Evolutionary conservation across 257 asterid species (phyloP).

Genomic region (Salvia rosmarinus): DNA sequence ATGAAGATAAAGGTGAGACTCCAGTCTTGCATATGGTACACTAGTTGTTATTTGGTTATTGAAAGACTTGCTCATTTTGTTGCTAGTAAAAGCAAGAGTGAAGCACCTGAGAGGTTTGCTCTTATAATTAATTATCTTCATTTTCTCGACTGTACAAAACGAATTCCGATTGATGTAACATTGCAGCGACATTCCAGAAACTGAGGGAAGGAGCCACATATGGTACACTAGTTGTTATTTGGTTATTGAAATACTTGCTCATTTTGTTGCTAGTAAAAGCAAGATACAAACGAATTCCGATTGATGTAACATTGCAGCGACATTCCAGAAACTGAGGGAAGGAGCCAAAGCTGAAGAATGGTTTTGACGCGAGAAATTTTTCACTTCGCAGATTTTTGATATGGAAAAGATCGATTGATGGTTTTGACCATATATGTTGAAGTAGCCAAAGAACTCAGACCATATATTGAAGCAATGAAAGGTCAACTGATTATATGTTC

Average conservation of each 20-base stretch:
- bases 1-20: conserved; percentile 82
- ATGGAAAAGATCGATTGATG: background rate
- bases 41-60: conserved; percentile 6
- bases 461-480: no score
- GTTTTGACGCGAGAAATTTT: conserved; percentile 16
- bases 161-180: conserved; percentile 19
- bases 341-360: conserved; percentile 54
- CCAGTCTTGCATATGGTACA: conserved; percentile 19
- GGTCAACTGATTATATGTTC: no score
- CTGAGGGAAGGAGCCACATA: conserved; percentile 55
- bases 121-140: background rate
- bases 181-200: conserved; percentile 67
- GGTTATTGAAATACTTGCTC: background rate
- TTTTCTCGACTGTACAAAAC: background rate
- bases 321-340: conserved; percentile 59
- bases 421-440: background rate
- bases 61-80: background rate
- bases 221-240: conserved; percentile 9
- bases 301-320: conserved; percentile 53
- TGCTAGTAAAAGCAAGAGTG: conserved; percentile 61
- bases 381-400: background rate
- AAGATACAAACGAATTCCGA: no score
- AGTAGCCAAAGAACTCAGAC: background rate
- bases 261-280: conserved; percentile 45
- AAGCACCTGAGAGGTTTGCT: conserved; percentile 81